Evolutionary conservation across 2,329 filamentous ascomycete genomes (phyloP).

Genomic region (Coleophoma crateriformis): DNA sequence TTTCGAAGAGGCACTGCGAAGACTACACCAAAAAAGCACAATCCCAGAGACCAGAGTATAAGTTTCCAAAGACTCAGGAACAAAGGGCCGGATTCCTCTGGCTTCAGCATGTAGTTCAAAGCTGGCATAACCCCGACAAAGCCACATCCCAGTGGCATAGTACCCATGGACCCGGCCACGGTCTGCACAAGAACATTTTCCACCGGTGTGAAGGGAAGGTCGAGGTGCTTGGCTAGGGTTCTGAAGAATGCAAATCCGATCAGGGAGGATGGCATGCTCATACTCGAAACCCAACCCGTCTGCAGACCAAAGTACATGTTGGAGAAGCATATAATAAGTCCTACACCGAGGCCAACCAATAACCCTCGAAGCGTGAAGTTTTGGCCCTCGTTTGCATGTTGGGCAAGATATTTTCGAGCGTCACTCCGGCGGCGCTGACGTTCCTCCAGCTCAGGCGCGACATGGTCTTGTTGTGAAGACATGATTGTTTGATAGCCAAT

Average conservation of each 20-base stretch:
- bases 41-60: slow-evolving; percentile 83
- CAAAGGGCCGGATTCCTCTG: slow-evolving; percentile 74
- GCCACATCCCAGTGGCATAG: slow-evolving; percentile 92
- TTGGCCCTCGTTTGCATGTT: slow-evolving; percentile 32
- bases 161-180: slow-evolving; percentile 90
- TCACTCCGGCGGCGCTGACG: slow-evolving; percentile 19
- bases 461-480: not conserved
- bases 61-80: slow-evolving; percentile 69
- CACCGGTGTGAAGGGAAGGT: slow-evolving; percentile 82
- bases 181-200: slow-evolving; percentile 97
- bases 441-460: not conserved
- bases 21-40: slow-evolving; percentile 95
- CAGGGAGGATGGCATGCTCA: slow-evolving; percentile 94
- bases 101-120: slow-evolving; percentile 75
- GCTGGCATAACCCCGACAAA: slow-evolving; percentile 95
- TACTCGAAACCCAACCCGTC: slow-evolving; percentile 73
- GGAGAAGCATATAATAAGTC: slow-evolving; percentile 87
- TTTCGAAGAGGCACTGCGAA: slow-evolving; percentile 88
- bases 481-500: not conserved
- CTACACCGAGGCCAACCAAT: slow-evolving; percentile 73
- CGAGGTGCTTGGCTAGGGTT: slow-evolving; percentile 64
- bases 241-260: slow-evolving; percentile 96
- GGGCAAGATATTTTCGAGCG: slow-evolving; percentile 20
- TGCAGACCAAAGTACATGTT: slow-evolving; percentile 99
- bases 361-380: slow-evolving; percentile 86